Conservation (phyloP, 805 yeast species). For the Yamadazyma tumulicola region DNA sequence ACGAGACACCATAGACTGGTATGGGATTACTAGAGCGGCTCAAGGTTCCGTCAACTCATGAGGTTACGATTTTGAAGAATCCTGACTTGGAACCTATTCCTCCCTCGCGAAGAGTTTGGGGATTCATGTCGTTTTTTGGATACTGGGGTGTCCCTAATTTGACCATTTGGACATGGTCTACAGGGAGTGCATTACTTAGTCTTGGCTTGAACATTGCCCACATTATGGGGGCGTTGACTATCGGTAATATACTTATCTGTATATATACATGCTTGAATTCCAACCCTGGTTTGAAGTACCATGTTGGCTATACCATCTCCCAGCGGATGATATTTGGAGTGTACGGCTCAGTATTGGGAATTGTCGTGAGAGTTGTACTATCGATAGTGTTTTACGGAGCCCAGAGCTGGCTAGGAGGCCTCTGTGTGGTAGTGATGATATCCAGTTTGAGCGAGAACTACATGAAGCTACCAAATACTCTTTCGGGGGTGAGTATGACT, state of each 20-base stretch:
- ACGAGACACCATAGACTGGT: too few species aligned
- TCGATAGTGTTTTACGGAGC: slow-evolving; percentile 46
- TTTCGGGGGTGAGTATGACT: slow-evolving; percentile 36
- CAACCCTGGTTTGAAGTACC: slow-evolving; percentile 47
- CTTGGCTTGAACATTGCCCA: slow-evolving; percentile 46
- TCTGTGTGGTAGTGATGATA: slow-evolving; percentile 35
- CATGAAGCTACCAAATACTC: slow-evolving; percentile 34
- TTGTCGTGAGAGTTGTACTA: slow-evolving; percentile 41
- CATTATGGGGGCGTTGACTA: slow-evolving; percentile 40
- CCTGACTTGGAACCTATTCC: slow-evolving; percentile 46
- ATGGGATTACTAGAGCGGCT: too few species aligned
- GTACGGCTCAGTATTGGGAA: slow-evolving; percentile 42
- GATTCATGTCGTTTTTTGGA: slow-evolving; percentile 35
- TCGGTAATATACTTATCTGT: slow-evolving; percentile 47
- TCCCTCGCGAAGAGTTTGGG: slow-evolving; percentile 46
- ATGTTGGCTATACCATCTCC: slow-evolving; percentile 47
- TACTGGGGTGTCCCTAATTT: slow-evolving; percentile 46
- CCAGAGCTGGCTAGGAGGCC: slow-evolving; percentile 47
- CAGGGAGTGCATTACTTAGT: slow-evolving; percentile 42
- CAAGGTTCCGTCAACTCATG: slow-evolving; percentile 4
- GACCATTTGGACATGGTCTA: slow-evolving; percentile 39
- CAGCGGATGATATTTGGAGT: slow-evolving; percentile 46
- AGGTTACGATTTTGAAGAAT: slow-evolving; percentile 19
- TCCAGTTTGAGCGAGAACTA: slow-evolving; percentile 37
- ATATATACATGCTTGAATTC: slow-evolving; percentile 44